Percentiles rank a stretch among this genome's conserved stretches.
Conservation (phyloP, 768 basidiomycete species). For the Pisolithus orientalis region DNA sequence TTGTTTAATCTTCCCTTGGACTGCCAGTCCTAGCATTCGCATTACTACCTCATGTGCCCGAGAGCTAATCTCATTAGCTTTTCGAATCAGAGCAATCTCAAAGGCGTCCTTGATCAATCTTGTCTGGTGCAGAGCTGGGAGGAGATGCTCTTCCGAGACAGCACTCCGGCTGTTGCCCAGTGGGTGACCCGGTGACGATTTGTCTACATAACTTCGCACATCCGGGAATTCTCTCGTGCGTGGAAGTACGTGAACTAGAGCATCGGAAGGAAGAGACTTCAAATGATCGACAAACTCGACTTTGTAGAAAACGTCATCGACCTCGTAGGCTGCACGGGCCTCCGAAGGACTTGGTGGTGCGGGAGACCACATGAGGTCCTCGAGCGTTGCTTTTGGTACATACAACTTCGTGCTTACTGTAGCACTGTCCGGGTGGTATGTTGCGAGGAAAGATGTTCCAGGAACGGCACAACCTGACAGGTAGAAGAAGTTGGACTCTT, state of each 20-base stretch:
- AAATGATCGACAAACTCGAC: conserved; percentile 41
- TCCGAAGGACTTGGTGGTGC: conserved; percentile 67
- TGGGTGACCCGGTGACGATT: neutral
- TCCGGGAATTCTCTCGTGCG: conserved; percentile 19
- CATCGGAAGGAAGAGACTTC: conserved; percentile 41
- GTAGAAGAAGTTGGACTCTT: conserved; percentile 87
- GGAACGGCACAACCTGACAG: conserved; percentile 77
- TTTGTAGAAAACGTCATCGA: conserved; percentile 52
- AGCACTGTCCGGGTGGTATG: conserved; percentile 44
- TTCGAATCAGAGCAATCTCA: conserved; percentile 71
- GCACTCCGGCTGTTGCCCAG: conserved; percentile 7
- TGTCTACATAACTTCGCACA: neutral
- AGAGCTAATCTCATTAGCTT: conserved; percentile 82
- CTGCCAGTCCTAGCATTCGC: conserved; percentile 77
- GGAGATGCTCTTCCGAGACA: conserved; percentile 57
- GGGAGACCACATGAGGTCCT: conserved; percentile 84
- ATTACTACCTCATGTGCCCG: conserved; percentile 89
- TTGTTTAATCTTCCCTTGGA: conserved; percentile 47
- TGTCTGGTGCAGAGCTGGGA: conserved; percentile 73
- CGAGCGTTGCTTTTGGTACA: conserved; percentile 68
- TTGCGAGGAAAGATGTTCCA: conserved; percentile 57
- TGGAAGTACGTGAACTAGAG: conserved; percentile 64
- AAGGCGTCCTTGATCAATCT: conserved; percentile 69
- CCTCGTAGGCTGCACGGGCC: conserved; percentile 49
- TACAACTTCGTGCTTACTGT: conserved; percentile 57